Evolutionary conservation across 2,329 filamentous ascomycete species (phyloP).

Genomic region (Meredithiella fracta): DNA sequence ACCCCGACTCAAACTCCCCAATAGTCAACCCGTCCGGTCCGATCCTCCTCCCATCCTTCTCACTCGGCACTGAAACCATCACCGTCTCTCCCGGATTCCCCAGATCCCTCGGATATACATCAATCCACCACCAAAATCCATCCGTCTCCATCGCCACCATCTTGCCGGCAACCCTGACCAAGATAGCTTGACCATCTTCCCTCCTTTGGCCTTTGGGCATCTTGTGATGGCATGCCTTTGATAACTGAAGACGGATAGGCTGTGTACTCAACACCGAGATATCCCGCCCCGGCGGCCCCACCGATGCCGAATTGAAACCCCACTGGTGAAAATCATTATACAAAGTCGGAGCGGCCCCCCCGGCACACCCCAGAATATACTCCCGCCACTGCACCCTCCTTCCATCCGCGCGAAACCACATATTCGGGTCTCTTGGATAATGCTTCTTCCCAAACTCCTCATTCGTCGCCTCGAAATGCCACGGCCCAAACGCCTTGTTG

Average conservation of each 20-base stretch:
- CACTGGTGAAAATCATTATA: conserved; percentile 31
- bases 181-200: neutral
- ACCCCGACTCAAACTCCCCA: conserved; percentile 24
- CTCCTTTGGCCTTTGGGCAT: neutral
- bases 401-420: conserved; percentile 65
- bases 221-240: conserved; percentile 56
- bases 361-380: conserved; percentile 50
- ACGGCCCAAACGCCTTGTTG: conserved; percentile 49
- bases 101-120: conserved; percentile 49
- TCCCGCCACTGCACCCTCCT: conserved; percentile 59
- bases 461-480: conserved; percentile 47
- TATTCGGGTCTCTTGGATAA: conserved; percentile 49
- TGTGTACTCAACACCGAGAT: conserved; percentile 43
- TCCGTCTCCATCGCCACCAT: conserved; percentile 56
- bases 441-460: conserved; percentile 69
- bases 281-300: conserved; percentile 35
- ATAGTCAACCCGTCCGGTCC: conserved; percentile 31
- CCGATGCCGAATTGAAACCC: conserved; percentile 38
- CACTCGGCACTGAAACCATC: conserved; percentile 43
- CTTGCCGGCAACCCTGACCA: conserved; percentile 5
- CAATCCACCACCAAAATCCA: conserved; percentile 65
- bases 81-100: conserved; percentile 54
- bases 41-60: conserved; percentile 26
- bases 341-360: conserved; percentile 31
- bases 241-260: conserved; percentile 62